These are phyloP conservation scores for Dalechampia spathulata DNA, from an alignment of 441 rosid species.

Conservation along the genomic window DNA sequence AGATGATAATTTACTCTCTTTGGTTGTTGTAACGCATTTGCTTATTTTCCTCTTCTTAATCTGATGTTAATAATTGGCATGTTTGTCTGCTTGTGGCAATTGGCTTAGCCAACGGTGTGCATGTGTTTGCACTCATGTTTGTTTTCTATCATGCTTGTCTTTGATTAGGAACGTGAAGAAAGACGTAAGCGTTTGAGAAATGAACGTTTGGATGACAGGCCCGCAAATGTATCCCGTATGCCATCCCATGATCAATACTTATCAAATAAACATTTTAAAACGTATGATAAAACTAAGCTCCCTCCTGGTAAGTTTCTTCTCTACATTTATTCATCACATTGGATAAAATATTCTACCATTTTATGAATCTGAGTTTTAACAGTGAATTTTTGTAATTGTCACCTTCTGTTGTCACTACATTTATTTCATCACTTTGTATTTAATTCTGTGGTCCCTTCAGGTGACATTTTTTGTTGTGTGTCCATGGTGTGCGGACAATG, in stretches of 20 bases:
- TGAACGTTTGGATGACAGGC: constrained; percentile 56
- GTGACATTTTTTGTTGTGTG: neutral
- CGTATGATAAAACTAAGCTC: constrained; percentile 65
- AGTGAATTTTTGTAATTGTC: too few relatives aligned
- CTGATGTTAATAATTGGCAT: neutral
- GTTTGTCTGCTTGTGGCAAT: neutral
- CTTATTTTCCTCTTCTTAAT: neutral
- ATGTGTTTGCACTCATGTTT: neutral
- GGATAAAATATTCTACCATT: too few relatives aligned
- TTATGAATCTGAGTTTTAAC: too few relatives aligned
- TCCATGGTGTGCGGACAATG: neutral
- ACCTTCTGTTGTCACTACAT: too few relatives aligned
- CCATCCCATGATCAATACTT: constrained; percentile 41
- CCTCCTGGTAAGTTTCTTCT: constrained; percentile 62
- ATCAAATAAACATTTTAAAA: constrained; percentile 37
- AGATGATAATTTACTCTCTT: neutral
- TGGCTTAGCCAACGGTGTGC: neutral
- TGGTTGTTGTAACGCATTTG: neutral
- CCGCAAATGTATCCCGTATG: constrained; percentile 42
- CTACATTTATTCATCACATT: constrained; percentile 2
- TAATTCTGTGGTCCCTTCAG: too few relatives aligned
- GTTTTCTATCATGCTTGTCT: constrained; percentile 2
- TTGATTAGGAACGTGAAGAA: constrained; percentile 90
- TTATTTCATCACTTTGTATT: too few relatives aligned
- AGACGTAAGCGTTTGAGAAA: constrained; percentile 68